Conservation (phyloP, 148 eudicot genomes). For the Rhododendron simsii region DNA sequence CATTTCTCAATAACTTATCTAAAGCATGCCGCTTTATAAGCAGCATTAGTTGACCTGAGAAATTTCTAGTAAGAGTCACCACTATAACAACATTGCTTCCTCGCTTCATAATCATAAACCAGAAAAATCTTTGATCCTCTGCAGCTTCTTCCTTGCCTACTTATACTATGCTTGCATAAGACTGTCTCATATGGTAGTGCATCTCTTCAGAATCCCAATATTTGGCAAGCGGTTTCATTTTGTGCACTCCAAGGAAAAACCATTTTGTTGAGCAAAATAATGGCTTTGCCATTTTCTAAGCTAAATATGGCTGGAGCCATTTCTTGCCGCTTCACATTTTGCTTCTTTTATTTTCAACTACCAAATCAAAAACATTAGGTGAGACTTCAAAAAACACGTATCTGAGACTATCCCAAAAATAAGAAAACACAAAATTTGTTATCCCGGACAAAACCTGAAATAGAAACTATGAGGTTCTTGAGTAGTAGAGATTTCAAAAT, state of each 20-base stretch:
- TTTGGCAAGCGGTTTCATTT: background rate
- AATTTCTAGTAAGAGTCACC: background rate
- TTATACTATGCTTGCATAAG: background rate
- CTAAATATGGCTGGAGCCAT: background rate
- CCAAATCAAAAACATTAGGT: background rate
- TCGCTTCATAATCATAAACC: background rate
- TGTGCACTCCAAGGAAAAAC: background rate
- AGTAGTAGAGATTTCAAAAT: background rate
- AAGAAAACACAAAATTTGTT: background rate
- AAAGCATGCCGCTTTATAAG: background rate
- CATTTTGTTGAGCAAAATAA: background rate
- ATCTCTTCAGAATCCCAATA: background rate
- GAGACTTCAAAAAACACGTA: background rate
- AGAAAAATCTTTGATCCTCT: background rate
- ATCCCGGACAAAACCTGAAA: background rate
- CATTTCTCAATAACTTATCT: background rate
- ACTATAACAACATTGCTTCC: background rate
- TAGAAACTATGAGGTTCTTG: background rate
- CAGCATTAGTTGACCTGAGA: background rate
- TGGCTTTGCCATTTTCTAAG: background rate
- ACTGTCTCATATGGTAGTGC: background rate
- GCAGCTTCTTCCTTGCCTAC: background rate
- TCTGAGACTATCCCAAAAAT: background rate
- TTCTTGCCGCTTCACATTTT: background rate
- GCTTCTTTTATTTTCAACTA: background rate